phyloP scores from a whole-genome alignment of 164 flowering plant genomes.

The Dillenia suffruticosa region DNA sequence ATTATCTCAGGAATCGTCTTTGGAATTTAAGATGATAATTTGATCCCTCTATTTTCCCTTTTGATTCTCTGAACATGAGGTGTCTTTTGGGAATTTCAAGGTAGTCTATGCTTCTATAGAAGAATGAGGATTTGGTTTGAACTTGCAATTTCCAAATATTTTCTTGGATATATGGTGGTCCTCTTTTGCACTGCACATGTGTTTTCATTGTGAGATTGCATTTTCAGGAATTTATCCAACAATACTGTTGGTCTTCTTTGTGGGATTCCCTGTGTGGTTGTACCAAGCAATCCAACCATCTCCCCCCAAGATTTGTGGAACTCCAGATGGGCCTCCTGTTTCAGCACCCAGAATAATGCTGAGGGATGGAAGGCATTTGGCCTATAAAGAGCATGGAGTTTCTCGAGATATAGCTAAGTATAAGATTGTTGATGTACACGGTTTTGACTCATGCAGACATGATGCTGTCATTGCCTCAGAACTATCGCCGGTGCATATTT shows the following conservation, averaged over 20 bases:
- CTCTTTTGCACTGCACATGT: too few relatives aligned
- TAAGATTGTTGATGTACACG: constrained; percentile 58
- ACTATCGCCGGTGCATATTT: constrained; percentile 41
- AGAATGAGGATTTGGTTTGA: too few relatives aligned
- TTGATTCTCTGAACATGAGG: too few relatives aligned
- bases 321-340: constrained; percentile 56
- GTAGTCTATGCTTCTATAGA: too few relatives aligned
- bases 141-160: too few relatives aligned
- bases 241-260: constrained; percentile 23
- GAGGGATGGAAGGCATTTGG: constrained; percentile 71
- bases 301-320: constrained; percentile 52
- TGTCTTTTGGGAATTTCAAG: too few relatives aligned
- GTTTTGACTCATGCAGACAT: constrained; percentile 48
- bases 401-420: constrained; percentile 48
- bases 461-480: constrained; percentile 17
- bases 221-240: constrained; percentile 37
- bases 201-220: too few relatives aligned
- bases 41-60: too few relatives aligned
- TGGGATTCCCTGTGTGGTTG: constrained; percentile 45
- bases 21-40: too few relatives aligned
- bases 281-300: constrained; percentile 59
- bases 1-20: too few relatives aligned
- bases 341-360: constrained; percentile 70
- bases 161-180: too few relatives aligned
- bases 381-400: constrained; percentile 70